Percentiles rank a stretch among this genome's conserved stretches.
Evolutionary conservation across 495 filamentous ascomycete species (phyloP).

Genomic region (Penicillium mononematosum): DNA sequence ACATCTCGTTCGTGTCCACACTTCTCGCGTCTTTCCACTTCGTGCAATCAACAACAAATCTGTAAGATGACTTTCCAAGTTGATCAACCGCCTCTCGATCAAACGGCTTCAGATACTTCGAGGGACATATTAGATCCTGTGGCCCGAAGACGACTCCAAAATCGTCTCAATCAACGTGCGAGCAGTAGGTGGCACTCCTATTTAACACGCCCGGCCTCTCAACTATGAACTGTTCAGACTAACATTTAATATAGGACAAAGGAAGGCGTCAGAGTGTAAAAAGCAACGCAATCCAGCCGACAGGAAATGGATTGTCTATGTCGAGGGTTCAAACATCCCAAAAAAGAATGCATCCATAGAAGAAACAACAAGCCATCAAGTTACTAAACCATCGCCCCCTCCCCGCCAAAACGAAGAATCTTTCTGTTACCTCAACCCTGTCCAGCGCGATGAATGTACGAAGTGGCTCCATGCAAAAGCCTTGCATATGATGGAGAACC

Average conservation of each 20-base stretch:
- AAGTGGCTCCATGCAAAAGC: background rate
- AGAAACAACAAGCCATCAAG: background rate
- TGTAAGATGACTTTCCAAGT: background rate
- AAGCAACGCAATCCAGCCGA: background rate
- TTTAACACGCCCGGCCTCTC: background rate
- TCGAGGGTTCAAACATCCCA: conserved; percentile 2
- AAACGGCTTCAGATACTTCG: background rate
- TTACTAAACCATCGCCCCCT: background rate
- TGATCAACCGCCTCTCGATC: background rate
- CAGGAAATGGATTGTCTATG: conserved; percentile 24
- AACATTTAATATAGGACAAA: conserved; percentile 12
- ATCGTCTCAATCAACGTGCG: conserved; percentile 29
- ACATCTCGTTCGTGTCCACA: background rate
- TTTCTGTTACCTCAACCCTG: background rate
- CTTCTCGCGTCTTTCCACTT: background rate
- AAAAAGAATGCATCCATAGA: background rate
- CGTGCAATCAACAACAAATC: background rate
- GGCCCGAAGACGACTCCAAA: conserved; percentile 22
- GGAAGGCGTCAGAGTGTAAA: conserved; percentile 13
- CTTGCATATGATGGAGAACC: background rate
- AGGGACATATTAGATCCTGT: conserved; percentile 11
- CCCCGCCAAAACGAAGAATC: background rate
- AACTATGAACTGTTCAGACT: no score
- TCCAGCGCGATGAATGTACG: background rate
- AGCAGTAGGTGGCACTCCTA: conserved; percentile 18